A percentile compares a stretch with the other conserved stretches of the same genome.
These are phyloP conservation scores for Filobasidium floriforme DNA, from an alignment of 768 basidiomycete species.

Conservation along the genomic window DNA sequence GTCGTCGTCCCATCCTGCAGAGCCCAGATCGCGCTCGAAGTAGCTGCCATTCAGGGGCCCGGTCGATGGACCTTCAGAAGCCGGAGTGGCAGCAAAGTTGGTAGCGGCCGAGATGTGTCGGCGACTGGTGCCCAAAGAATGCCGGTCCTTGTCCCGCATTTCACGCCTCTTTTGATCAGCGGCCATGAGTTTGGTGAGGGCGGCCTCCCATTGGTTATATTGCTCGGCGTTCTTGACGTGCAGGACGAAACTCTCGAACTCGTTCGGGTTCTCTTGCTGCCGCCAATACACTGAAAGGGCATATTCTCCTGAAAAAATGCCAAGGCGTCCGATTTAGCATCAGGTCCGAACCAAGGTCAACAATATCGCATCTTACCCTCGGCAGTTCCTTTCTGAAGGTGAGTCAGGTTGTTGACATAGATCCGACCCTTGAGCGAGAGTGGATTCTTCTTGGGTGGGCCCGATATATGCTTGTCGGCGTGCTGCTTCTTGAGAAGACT, in stretches of 20 bases:
- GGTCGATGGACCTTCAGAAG: constrained; percentile 24
- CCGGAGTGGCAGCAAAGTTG: constrained; percentile 39
- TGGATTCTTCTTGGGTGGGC: constrained; percentile 67
- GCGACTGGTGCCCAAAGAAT: constrained; percentile 42
- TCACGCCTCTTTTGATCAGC: constrained; percentile 51
- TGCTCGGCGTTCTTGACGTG: constrained; percentile 89
- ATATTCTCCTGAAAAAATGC: constrained; percentile 50
- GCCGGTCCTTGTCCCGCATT: constrained; percentile 47
- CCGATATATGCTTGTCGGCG: constrained; percentile 50
- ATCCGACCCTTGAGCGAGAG: constrained; percentile 91
- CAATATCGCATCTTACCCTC: constrained; percentile 6
- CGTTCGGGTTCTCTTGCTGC: constrained; percentile 67
- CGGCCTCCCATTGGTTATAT: constrained; percentile 81
- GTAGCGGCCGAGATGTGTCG: constrained; percentile 34
- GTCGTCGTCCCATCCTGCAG: constrained; percentile 16
- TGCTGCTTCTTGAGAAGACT: constrained; percentile 80
- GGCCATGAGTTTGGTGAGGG: constrained; percentile 78
- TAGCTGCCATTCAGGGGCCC: constrained; percentile 12
- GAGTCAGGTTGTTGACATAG: constrained; percentile 69
- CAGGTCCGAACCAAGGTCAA: background rate
- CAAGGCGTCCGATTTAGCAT: no score
- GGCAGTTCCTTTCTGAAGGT: background rate
- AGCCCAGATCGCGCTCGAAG: constrained; percentile 10
- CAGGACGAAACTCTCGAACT: constrained; percentile 80
- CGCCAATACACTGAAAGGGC: constrained; percentile 90